These are phyloP conservation scores for Calonectria crousiana DNA, from an alignment of 2,329 filamentous ascomycete species.

Conservation along the genomic window DNA sequence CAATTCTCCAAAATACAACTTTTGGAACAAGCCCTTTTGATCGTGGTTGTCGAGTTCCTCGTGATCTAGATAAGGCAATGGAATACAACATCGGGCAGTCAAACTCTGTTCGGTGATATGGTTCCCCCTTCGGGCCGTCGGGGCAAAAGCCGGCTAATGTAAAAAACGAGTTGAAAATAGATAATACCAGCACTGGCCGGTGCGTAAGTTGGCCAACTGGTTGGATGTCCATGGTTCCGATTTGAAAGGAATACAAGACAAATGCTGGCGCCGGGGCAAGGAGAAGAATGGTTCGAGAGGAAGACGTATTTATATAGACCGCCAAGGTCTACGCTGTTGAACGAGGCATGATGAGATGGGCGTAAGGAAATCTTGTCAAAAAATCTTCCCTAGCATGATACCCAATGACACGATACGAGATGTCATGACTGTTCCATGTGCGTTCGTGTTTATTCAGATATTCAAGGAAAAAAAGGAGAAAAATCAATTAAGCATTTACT, in stretches of 20 bases:
- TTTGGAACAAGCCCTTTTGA: neutral
- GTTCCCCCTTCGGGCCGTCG: neutral
- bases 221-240: neutral
- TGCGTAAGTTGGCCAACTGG: neutral
- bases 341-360: neutral
- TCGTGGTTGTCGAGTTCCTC: neutral
- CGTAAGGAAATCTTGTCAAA: neutral
- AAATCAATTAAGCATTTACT: slow-evolving; percentile 13
- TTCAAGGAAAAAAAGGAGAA: slow-evolving; percentile 2
- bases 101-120: neutral
- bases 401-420: slow-evolving; percentile 24
- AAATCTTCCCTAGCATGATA: slow-evolving; percentile 16
- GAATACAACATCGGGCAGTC: no score
- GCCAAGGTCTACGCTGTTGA: neutral
- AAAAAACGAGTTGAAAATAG: neutral
- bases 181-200: neutral
- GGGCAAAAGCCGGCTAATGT: neutral
- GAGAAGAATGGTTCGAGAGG: neutral
- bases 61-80: no score
- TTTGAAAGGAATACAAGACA: neutral
- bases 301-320: neutral
- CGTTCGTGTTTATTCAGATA: slow-evolving; percentile 10
- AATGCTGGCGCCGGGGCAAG: neutral
- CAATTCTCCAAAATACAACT: neutral
- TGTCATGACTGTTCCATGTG: slow-evolving; percentile 12